These are phyloP conservation scores for Fusarium sp. DNA, from an alignment of 2,329 filamentous ascomycete species.

Conservation along the genomic window DNA sequence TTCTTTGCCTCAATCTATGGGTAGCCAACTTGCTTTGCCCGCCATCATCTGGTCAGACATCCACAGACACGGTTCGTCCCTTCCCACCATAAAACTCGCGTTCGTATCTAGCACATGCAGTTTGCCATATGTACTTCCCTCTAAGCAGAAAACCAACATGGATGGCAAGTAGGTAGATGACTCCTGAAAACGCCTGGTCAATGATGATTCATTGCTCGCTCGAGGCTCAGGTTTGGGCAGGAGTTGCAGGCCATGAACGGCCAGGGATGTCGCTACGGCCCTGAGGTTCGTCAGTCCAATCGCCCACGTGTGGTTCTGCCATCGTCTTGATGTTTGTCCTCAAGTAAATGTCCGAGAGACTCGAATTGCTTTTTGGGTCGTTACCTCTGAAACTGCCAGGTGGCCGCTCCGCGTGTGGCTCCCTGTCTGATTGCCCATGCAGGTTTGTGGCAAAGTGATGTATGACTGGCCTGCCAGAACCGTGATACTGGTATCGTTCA, in stretches of 20 bases:
- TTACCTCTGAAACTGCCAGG: slow-evolving; percentile 10
- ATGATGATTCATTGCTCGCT: not conserved
- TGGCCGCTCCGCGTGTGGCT: not conserved
- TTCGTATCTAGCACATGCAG: not conserved
- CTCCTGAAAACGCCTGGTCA: not conserved
- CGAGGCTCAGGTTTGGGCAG: not conserved
- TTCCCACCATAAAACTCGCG: not conserved
- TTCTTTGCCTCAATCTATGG: not conserved
- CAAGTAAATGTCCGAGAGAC: not conserved
- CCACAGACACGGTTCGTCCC: slow-evolving; percentile 17
- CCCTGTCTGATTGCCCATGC: not conserved
- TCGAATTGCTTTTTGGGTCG: slow-evolving; percentile 27
- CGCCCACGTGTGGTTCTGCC: not conserved
- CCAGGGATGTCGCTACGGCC: slow-evolving; percentile 1
- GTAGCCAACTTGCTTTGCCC: slow-evolving; percentile 17
- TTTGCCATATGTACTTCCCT: not conserved
- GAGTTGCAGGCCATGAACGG: slow-evolving; percentile 7
- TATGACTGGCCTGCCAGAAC: not conserved
- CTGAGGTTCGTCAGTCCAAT: slow-evolving; percentile 7
- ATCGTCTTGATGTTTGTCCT: not conserved
- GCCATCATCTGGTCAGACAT: slow-evolving; percentile 24
- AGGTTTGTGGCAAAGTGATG: not conserved
- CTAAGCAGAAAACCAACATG: not conserved
- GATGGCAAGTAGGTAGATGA: not conserved
- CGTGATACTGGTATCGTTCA: not conserved